Evolutionary conservation across 345 rosid species (phyloP), one percentile per base, ranked within the genome.

Genomic region (Corchorus capsularis): DNA sequence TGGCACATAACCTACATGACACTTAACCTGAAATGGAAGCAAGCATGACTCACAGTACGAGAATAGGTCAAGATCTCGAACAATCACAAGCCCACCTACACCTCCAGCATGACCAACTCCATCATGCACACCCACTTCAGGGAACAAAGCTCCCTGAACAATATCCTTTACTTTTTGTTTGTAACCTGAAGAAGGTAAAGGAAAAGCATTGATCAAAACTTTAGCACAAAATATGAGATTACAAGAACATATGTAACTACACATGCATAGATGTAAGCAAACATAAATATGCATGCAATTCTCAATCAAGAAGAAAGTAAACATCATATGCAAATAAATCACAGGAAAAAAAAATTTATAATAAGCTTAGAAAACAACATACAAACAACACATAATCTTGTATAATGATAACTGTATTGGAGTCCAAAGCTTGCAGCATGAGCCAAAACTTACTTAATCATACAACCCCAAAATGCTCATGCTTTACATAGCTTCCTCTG

Each of bases 1-100:
- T 16, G 99, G 97, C 75, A 96, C 91, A 84, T 94, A 96, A 73
- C 97, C 97, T 1, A 96, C 79, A 77, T 94, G 98, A 69, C 97
- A 94, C 78, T 84, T 90, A 41, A 96, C 84, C 69, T 94, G 97
- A 78, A 96, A 91, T 0, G 99, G 98, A 47, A 91, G 93, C 92
- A 96, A 80, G 85, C 99, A 96, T 35, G 93, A 88, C 75, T 94
- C 97, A 5, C 97, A 96, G 72, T 88, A 94, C 32, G 98, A 94
- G 89, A 90, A 96, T 20, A 89, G 88, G 66, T 96, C 93, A 16
- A 94, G 89, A 79, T 91, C 99, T 78, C 94, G 84, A 66, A 96
- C 98, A 66, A 91, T 81, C 75, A 96, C 99, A 52, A 90, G 90
- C 71, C 98, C 98, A 56, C 97, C 97, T 3, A 82, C 94, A 77